Evolutionary conservation across 345 rosid species (phyloP), one percentile per base, ranked within the genome.

Genomic region (Salix arbutifolia): DNA sequence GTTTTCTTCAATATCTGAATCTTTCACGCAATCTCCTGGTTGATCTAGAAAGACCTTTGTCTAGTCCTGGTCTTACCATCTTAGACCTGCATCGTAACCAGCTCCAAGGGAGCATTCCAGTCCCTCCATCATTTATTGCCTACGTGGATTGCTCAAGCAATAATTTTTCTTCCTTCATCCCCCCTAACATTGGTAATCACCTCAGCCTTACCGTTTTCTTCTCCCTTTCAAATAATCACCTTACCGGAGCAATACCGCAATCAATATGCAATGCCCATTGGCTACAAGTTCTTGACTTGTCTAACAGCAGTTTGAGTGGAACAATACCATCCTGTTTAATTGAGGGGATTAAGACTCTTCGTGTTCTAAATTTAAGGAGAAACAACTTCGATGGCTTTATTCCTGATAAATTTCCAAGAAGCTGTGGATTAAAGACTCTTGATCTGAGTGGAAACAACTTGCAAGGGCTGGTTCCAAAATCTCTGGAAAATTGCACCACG

Each of bases 121-220:
- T 0, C 3, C 71, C 25, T 35, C 81, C 84, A 58, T 1, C 44
- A 18, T 3, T 0, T 4, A 75, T 70, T 6, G 9, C 5, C 42
- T 75, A 69, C 28, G 40, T 83, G 40, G 89, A 88, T 73, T 88
- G 67, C 71, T 87, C 88, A 0, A 35, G 17, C 52, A 87, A 87
- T 17, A 60, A 37, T 6, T 82, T 87, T 60, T 60, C n/a, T 65
- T 79, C 73, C 9, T 16, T 11, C 40, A 53, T 85, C 4, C 84
- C 84, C 61, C 1, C 19, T 17, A 53, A 77, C 16, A 53, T 82
- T 13, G 86, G 87, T 19, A n/a, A 40, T 21, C 0, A 19, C 56
- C 70, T 80, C 23, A 1, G 0, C 16, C 2, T 0, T 6, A 4
- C 79, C 31, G 0, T 23, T 4, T 88, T 78, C 78, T 53, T 85